These are phyloP conservation scores for Fusarium protoensiforme DNA, from an alignment of 2,329 filamentous ascomycete species.

Conservation along the genomic window DNA sequence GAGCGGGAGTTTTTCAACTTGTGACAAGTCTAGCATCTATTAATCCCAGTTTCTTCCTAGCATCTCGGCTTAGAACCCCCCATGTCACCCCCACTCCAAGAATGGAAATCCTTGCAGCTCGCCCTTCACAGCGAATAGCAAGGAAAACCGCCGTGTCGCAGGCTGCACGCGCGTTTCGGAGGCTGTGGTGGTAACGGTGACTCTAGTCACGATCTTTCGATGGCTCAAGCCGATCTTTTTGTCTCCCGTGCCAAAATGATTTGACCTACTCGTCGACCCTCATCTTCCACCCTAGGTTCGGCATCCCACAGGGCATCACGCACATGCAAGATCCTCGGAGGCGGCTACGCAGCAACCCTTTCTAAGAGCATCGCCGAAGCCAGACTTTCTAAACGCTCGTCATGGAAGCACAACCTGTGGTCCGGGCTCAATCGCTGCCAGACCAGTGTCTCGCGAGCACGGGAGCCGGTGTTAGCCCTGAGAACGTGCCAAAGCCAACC, in stretches of 20 bases:
- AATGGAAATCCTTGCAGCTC: conserved; percentile 10
- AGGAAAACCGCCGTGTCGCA: conserved; percentile 3
- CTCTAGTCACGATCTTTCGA: conserved; percentile 23
- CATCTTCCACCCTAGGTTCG: neutral
- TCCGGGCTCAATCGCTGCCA: conserved; percentile 32
- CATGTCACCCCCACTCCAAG: conserved; percentile 14
- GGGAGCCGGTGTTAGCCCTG: conserved; percentile 17
- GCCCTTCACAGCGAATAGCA: conserved; percentile 11
- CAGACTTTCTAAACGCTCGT: neutral
- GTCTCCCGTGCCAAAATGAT: neutral
- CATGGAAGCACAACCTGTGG: conserved; percentile 5
- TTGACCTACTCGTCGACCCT: neutral
- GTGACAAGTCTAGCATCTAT: conserved; percentile 15
- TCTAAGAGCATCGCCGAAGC: neutral
- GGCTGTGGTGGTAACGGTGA: conserved; percentile 29
- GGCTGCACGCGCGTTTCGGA: conserved; percentile 17
- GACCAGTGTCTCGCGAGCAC: conserved; percentile 40
- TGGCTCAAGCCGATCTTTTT: conserved; percentile 14
- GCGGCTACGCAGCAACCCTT: neutral
- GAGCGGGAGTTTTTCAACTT: conserved; percentile 11
- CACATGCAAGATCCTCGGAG: neutral
- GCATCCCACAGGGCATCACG: neutral
- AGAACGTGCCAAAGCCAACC: conserved; percentile 21
- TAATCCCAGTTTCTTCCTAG: conserved; percentile 6
- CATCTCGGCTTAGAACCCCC: neutral